Conservation (phyloP, 225 moss, liverwort and hornwort genomes). For the Sphagnum contortum region DNA sequence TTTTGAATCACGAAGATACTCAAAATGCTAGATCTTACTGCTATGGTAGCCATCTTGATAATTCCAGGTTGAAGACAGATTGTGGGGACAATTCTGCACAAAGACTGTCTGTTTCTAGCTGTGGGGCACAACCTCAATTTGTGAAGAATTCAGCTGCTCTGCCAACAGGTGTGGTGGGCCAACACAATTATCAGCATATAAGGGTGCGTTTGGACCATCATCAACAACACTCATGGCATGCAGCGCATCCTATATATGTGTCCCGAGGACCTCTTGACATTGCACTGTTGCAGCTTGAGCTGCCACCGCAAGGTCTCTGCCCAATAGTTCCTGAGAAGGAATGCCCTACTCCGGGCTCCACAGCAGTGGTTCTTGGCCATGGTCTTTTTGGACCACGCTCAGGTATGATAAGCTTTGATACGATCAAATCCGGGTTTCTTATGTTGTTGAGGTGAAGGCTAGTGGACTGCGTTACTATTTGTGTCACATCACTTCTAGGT, state of each 20-base stretch:
- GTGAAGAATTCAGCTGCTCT: constrained; percentile 22
- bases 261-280: constrained; percentile 92
- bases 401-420: constrained; percentile 27
- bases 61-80: no score
- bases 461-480: no score
- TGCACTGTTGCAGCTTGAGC: constrained; percentile 76
- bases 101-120: neutral
- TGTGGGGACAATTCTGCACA: constrained; percentile 4
- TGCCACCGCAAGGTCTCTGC: constrained; percentile 57
- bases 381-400: constrained; percentile 96
- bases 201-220: constrained; percentile 79
- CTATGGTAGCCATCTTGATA: no score
- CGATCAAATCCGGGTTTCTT: no score
- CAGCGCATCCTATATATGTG: constrained; percentile 80
- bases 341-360: constrained; percentile 71
- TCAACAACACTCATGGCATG: constrained; percentile 71
- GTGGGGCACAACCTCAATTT: neutral
- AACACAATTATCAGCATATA: constrained; percentile 74
- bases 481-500: no score
- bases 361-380: constrained; percentile 87
- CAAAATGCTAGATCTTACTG: no score
- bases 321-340: constrained; percentile 78
- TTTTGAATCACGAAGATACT: no score
- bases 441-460: no score
- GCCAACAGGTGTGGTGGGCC: constrained; percentile 42